Percentiles rank a stretch among this genome's conserved stretches.
Evolutionary conservation across 139 green algal genomes (phyloP).

Genomic region (Micromonas pusilla): DNA sequence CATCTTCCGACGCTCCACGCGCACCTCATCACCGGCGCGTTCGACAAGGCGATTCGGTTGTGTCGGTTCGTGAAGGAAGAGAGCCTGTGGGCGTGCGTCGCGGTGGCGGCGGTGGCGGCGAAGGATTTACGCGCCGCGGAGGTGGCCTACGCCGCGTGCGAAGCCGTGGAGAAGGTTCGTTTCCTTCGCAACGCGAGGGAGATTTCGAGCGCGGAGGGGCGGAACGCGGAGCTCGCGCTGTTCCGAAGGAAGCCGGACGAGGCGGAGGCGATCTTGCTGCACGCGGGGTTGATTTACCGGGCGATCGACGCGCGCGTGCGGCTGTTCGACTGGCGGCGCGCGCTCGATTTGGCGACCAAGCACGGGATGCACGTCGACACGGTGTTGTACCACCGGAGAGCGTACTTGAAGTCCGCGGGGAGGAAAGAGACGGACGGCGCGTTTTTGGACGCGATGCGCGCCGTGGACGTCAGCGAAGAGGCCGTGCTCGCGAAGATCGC

Average conservation of each 20-base stretch:
- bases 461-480: constrained; percentile 28
- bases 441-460: constrained; percentile 37
- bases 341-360: constrained; percentile 59
- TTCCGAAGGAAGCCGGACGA: constrained; percentile 50
- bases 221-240: constrained; percentile 62
- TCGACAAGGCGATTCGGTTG: constrained; percentile 62
- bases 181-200: constrained; percentile 45
- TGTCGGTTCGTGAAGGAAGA: constrained; percentile 66
- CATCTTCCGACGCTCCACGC: constrained; percentile 57
- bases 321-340: constrained; percentile 43
- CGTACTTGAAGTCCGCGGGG: constrained; percentile 8
- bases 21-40: constrained; percentile 46
- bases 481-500: constrained; percentile 44
- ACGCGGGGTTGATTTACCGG: constrained; percentile 61
- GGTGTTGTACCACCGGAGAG: constrained; percentile 51
- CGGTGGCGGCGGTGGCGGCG: constrained; percentile 53
- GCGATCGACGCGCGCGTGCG: constrained; percentile 73
- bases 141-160: constrained; percentile 53
- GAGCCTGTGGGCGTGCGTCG: constrained; percentile 65
- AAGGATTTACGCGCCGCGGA: constrained; percentile 65
- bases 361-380: constrained; percentile 66
- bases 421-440: constrained; percentile 37
- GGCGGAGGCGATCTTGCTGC: constrained; percentile 63
- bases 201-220: constrained; percentile 56
- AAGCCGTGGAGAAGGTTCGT: constrained; percentile 52